Base-by-base conservation (phyloP, 169 alveolate species). In the Ichthyophthirius multifiliis region DNA sequence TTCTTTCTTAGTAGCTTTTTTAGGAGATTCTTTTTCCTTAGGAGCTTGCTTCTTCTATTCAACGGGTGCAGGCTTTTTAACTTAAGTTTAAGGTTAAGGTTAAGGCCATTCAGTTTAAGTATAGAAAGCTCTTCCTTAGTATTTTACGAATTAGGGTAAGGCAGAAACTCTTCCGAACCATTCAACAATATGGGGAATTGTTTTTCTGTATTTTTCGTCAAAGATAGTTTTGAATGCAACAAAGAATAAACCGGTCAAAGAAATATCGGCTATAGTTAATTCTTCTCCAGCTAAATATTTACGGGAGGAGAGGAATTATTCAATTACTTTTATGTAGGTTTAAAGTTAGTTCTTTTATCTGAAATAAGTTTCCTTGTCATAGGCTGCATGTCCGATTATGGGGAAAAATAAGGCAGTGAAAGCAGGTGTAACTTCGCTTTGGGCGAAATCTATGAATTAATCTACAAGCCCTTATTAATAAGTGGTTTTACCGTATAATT, bases 181-280 rank as follows among this genome's bases (percentile, higher is more conserved):
- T 65, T 87, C 82, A 15, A 80, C 65, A 1, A 93, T 65, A 73
- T 86, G 81, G n/a, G 86, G 86, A 18, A 89, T 44, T n/a, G 82
- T 43, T 32, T 93, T 92, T 86, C 96, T 85, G 37, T 79, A 77
- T 20, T 87, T 79, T 65, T 87, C 88, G 35, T 90, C 92, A 64
- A 83, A 76, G 16, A 89, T 80, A 41, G 82, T 75, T 64, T 86
- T 75, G 79, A 94, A 88, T 45, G 95, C 80, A 78, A 84, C 92
- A 71, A 85, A 86, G 43, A 96, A 76, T 43, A 92, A 82, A 10
- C 91, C 85, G 20, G 94, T 97, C 32, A 95, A 80, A 41, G 85
- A 89, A 32, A 97, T 75, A 83, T 98, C 99, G 43, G 99, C 98
- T 46, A 97, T 74, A 47, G 99, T 90, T 35, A 96, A 75, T 43